These are phyloP conservation scores for Amaranthus tricolor DNA, from an alignment of 179 eudicot genomes.

Conservation along the genomic window DNA sequence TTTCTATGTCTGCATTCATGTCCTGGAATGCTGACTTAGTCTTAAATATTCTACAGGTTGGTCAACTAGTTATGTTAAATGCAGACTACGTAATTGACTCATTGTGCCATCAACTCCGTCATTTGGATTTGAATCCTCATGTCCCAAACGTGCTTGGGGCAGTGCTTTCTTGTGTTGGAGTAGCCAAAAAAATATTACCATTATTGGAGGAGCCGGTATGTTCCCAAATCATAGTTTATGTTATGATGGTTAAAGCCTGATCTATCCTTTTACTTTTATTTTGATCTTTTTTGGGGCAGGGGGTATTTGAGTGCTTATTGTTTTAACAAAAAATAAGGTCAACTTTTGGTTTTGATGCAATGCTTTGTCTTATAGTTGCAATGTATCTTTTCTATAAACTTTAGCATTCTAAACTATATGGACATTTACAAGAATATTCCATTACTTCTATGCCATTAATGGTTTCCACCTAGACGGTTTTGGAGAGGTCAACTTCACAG, in stretches of 20 bases:
- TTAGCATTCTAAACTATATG: too few relatives aligned
- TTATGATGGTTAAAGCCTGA: neutral
- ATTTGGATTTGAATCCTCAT: conserved; percentile 85
- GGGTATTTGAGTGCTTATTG: neutral
- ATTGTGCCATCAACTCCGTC: conserved; percentile 84
- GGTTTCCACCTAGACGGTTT: too few relatives aligned
- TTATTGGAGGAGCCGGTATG: conserved; percentile 94
- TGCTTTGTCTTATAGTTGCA: neutral
- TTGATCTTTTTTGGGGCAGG: neutral
- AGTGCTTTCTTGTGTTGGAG: conserved; percentile 87
- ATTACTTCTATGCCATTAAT: too few relatives aligned
- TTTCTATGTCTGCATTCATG: neutral
- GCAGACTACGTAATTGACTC: conserved; percentile 92
- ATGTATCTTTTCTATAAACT: neutral
- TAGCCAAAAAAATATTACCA: conserved; percentile 82
- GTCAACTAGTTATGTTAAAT: conserved; percentile 81
- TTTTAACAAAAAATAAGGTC: neutral
- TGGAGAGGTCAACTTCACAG: too few relatives aligned
- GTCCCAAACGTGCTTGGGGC: conserved; percentile 86
- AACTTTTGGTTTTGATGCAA: neutral
- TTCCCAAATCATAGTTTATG: neutral
- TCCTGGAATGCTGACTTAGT: conserved; percentile 17
- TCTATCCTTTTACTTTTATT: neutral
- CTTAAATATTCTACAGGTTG: conserved; percentile 50
- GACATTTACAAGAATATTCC: too few relatives aligned